Conservation (phyloP, 75 land plant genomes). For the Cupressus sempervirens region DNA sequence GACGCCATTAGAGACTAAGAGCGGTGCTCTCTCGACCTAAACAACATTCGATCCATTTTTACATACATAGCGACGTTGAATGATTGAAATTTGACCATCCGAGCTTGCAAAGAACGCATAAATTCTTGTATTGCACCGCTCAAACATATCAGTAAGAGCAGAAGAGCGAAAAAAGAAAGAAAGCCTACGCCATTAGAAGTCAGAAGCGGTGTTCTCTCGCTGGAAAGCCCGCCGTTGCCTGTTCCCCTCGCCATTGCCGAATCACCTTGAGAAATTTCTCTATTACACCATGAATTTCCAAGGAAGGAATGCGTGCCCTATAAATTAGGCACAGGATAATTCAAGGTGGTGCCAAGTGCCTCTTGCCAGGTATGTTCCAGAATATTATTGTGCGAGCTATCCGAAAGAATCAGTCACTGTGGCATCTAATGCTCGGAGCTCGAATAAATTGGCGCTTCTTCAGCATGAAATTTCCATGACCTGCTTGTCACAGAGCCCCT, state of each 20-base stretch:
- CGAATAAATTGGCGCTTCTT: not conserved
- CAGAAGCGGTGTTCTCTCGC: conserved; percentile 4
- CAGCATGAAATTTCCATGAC: not conserved
- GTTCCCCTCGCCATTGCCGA: not conserved
- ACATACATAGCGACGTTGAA: not conserved
- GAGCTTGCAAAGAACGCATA: not conserved
- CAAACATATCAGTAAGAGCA: not conserved
- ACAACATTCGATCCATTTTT: not conserved
- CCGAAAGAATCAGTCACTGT: not conserved
- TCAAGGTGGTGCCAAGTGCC: not conserved
- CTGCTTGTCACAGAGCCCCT: not conserved
- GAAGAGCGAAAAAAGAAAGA: not conserved
- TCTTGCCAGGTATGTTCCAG: not conserved
- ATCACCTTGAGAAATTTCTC: not conserved
- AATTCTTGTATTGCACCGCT: not conserved
- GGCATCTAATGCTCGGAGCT: not conserved
- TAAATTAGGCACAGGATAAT: not conserved
- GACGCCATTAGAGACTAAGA: no score
- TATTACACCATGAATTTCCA: not conserved
- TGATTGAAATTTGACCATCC: not conserved
- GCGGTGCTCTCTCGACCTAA: not conserved
- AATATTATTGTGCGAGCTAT: not conserved
- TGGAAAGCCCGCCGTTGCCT: not conserved
- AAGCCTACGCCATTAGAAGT: not conserved
- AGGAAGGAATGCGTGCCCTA: not conserved